These are phyloP conservation scores for Clonostachys rosea DNA, from an alignment of 2,329 filamentous ascomycete species.

Conservation along the genomic window DNA sequence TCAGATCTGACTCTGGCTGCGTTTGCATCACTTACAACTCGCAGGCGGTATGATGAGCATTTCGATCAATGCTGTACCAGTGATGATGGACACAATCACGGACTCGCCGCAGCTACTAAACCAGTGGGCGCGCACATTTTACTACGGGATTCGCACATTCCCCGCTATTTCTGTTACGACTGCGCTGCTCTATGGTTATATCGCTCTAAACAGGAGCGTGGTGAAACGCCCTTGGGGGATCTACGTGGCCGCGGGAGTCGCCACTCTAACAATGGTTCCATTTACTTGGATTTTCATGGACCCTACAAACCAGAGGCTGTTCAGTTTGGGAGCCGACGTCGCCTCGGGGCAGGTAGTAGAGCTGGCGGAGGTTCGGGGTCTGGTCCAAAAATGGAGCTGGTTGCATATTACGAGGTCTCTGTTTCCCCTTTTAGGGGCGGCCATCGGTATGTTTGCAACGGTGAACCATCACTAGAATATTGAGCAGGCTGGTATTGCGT, in stretches of 20 bases:
- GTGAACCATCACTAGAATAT: neutral
- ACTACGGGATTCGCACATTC: neutral
- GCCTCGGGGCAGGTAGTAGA: neutral
- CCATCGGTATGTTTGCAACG: neutral
- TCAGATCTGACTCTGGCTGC: neutral
- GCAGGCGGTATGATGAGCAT: neutral
- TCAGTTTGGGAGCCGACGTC: neutral
- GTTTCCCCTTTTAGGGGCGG: neutral
- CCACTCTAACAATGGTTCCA: neutral
- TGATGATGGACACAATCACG: neutral
- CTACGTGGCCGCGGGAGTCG: neutral
- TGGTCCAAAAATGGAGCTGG: neutral
- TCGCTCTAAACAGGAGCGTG: neutral
- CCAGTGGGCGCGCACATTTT: neutral
- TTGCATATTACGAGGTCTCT: neutral
- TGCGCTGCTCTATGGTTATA: neutral
- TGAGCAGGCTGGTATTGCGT: too few species aligned
- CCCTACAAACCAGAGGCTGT: neutral
- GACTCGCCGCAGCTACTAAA: neutral
- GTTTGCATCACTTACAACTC: neutral
- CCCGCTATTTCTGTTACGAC: neutral
- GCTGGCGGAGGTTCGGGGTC: neutral
- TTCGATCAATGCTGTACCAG: neutral
- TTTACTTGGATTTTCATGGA: neutral
- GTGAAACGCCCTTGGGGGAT: neutral